phyloP scores from a whole-genome alignment of 768 basidiomycete species.

The Phallus indusiatus region DNA sequence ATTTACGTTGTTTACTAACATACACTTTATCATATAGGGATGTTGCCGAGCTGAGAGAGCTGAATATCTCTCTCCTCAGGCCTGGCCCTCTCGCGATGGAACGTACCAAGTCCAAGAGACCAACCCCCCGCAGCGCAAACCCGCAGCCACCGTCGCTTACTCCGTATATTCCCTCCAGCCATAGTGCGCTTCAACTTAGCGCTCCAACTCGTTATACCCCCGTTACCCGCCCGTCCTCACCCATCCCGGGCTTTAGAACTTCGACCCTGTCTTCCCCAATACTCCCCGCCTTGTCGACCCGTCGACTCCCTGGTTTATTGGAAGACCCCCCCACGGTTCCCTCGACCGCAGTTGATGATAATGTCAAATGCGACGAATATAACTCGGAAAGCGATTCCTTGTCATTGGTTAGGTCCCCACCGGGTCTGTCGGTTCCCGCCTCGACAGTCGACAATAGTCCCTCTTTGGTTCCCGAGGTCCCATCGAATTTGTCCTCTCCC shows the following conservation, averaged over 20 bases:
- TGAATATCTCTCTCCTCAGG: slow-evolving; percentile 3
- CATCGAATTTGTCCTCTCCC: neutral
- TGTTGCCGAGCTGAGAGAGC: slow-evolving; percentile 6
- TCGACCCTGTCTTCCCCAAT: neutral
- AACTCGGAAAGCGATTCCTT: neutral
- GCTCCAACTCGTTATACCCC: neutral
- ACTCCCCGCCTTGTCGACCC: neutral
- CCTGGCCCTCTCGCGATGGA: slow-evolving; percentile 5
- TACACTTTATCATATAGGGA: neutral
- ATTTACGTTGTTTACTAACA: neutral
- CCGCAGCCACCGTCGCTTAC: neutral
- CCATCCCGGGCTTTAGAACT: neutral
- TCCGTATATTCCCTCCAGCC: neutral
- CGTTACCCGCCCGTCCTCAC: neutral
- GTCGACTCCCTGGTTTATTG: neutral
- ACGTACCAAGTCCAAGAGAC: slow-evolving; percentile 4
- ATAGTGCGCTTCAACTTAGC: neutral
- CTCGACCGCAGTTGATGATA: neutral
- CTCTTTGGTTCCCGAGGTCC: neutral
- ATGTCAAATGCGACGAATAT: neutral
- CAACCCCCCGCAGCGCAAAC: slow-evolving; percentile 1
- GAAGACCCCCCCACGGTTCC: neutral
- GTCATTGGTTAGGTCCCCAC: neutral
- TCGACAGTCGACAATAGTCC: neutral
- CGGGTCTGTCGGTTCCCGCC: neutral